Evolutionary conservation across 1,139 yeast genomes (phyloP).

Genomic region (Citeromyces hawaiiensis): DNA sequence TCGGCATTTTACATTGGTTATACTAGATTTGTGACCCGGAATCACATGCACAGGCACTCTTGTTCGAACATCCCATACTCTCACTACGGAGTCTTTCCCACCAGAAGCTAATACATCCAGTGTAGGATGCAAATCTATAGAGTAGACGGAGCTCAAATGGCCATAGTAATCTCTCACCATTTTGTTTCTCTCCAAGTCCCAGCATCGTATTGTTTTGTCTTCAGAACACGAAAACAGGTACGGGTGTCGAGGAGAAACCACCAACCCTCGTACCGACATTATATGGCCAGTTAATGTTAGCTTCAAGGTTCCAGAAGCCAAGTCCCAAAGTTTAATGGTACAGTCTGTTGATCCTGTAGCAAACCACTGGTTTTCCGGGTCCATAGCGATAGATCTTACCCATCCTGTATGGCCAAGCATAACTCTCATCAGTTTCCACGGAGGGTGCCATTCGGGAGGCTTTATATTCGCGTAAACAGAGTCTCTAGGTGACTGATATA

Average conservation of each 20-base stretch:
- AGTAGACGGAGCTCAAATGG: conserved; percentile 80
- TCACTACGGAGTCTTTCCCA: conserved; percentile 76
- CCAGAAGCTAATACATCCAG: conserved; percentile 80
- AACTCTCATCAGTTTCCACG: conserved; percentile 65
- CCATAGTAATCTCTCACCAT: conserved; percentile 87
- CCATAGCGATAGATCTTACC: conserved; percentile 72
- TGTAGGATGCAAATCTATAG: conserved; percentile 78
- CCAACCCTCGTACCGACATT: conserved; percentile 75
- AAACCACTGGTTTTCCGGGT: conserved; percentile 84
- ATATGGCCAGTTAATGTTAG: conserved; percentile 82
- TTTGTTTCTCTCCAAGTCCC: conserved; percentile 87
- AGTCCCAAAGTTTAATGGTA: conserved; percentile 86
- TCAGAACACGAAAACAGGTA: conserved; percentile 88
- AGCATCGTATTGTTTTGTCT: conserved; percentile 88
- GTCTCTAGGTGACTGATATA: not conserved
- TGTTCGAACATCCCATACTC: conserved; percentile 91
- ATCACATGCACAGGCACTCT: conserved; percentile 64
- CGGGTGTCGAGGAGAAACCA: conserved; percentile 64
- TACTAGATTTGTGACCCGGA: conserved; percentile 70
- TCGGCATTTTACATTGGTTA: conserved; percentile 56
- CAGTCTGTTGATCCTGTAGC: conserved; percentile 86
- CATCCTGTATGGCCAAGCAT: conserved; percentile 89
- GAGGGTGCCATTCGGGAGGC: conserved; percentile 33
- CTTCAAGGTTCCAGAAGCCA: conserved; percentile 57
- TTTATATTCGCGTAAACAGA: not conserved